Conservation (phyloP, 2,329 filamentous ascomycete genomes). For the Calonectria leucothoes region DNA sequence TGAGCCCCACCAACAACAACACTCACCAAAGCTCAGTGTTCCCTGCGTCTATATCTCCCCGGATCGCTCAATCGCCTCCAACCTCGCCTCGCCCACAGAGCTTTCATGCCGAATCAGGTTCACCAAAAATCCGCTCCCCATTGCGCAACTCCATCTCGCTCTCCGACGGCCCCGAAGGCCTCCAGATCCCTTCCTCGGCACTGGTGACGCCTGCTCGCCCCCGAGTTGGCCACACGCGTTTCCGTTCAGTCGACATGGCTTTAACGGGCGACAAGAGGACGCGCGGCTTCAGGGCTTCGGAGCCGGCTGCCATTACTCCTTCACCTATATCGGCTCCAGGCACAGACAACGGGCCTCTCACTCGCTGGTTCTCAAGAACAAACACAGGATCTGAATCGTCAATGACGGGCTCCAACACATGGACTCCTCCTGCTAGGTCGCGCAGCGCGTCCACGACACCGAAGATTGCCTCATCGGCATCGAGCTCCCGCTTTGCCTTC, state of each 20-base stretch:
- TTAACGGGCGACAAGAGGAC: constrained; percentile 46
- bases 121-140: constrained; percentile 45
- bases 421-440: constrained; percentile 22
- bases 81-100: constrained; percentile 35
- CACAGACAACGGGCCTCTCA: constrained; percentile 33
- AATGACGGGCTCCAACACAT: constrained; percentile 25
- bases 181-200: constrained; percentile 25
- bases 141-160: constrained; percentile 45
- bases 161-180: constrained; percentile 29
- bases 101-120: constrained; percentile 43
- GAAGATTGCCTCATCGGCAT: constrained; percentile 45
- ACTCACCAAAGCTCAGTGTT: not conserved
- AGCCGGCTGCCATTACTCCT: constrained; percentile 3
- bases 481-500: constrained; percentile 58
- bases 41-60: constrained; percentile 15
- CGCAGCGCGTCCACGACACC: constrained; percentile 45
- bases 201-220: constrained; percentile 18
- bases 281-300: constrained; percentile 7
- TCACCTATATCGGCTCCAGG: constrained; percentile 23
- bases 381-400: constrained; percentile 16
- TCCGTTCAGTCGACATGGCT: constrained; percentile 47
- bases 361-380: constrained; percentile 40
- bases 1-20: constrained; percentile 2
- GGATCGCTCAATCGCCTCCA: constrained; percentile 32
- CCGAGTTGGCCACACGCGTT: constrained; percentile 16